Conservation (phyloP, 2,329 filamentous ascomycete species). For the Phaeophleospora eucalypticola region DNA sequence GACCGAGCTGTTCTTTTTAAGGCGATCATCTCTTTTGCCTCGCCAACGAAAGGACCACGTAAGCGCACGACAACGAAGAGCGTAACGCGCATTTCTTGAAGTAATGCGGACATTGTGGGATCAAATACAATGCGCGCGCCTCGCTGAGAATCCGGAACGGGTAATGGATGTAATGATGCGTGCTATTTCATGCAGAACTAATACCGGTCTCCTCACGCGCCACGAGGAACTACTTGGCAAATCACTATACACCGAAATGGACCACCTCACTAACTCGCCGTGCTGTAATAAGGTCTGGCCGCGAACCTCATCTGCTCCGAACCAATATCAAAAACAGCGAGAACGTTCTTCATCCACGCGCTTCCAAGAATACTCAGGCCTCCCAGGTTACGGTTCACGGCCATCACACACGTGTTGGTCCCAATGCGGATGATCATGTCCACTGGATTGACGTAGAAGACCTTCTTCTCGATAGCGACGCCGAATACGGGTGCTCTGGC, state of each 20-base stretch:
- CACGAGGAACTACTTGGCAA: too few species aligned
- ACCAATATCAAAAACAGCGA: slow-evolving; percentile 50
- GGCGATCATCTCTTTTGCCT: slow-evolving; percentile 27
- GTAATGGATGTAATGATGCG: too few species aligned
- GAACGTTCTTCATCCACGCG: slow-evolving; percentile 48
- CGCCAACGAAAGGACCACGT: slow-evolving; percentile 11
- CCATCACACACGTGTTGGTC: slow-evolving; percentile 31
- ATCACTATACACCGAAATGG: too few species aligned
- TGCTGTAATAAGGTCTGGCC: slow-evolving; percentile 27
- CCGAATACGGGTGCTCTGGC: slow-evolving; percentile 40
- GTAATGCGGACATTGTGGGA: too few species aligned
- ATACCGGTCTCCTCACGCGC: too few species aligned
- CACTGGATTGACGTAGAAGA: slow-evolving; percentile 30
- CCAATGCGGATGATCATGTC: slow-evolving; percentile 28
- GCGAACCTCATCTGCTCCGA: slow-evolving; percentile 47
- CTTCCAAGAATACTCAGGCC: slow-evolving; percentile 43
- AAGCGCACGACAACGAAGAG: slow-evolving; percentile 17
- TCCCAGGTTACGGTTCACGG: slow-evolving; percentile 30
- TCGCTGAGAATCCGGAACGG: too few species aligned
- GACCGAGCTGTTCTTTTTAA: slow-evolving; percentile 21
- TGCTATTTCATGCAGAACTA: too few species aligned
- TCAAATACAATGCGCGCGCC: too few species aligned
- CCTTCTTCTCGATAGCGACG: slow-evolving; percentile 38
- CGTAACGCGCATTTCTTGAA: slow-evolving; percentile 6
- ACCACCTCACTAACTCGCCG: too few species aligned